Conservation (phyloP, 2,329 filamentous ascomycete species). For the Ophiostoma angusticollis region DNA sequence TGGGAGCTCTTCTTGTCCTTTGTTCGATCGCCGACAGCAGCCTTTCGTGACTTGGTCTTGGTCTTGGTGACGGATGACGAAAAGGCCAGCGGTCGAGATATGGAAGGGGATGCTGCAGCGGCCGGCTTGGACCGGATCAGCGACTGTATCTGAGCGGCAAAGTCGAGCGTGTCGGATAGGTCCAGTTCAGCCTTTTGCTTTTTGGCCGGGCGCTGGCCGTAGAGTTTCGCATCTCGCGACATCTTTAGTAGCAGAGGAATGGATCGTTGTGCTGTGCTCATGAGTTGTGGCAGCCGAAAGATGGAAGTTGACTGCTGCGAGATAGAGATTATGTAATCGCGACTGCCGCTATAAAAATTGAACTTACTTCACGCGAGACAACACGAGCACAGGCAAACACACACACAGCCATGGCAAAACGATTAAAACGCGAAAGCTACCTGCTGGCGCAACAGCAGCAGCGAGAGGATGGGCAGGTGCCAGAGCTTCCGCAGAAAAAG, state of each 20-base stretch:
- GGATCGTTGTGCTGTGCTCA: neutral
- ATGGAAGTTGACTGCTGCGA: too few species aligned
- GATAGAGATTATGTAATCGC: too few species aligned
- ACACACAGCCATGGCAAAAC: constrained; percentile 28
- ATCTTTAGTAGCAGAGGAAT: constrained; percentile 22
- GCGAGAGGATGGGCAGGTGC: constrained; percentile 30
- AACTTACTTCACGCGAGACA: too few species aligned
- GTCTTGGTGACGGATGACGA: neutral
- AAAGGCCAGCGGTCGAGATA: neutral
- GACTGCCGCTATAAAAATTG: too few species aligned
- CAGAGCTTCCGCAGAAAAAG: constrained; percentile 76
- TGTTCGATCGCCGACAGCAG: neutral
- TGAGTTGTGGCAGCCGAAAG: too few species aligned
- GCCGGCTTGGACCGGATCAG: constrained; percentile 49
- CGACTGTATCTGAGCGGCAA: constrained; percentile 75
- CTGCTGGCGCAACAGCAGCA: constrained; percentile 34
- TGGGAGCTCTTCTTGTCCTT: neutral
- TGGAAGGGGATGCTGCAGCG: constrained; percentile 9
- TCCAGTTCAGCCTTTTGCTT: constrained; percentile 51
- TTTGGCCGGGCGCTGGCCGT: constrained; percentile 61
- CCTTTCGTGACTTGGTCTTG: neutral
- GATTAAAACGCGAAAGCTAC: constrained; percentile 54
- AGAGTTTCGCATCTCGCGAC: constrained; percentile 58
- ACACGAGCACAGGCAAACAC: neutral
- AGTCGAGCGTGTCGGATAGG: constrained; percentile 63